Evolutionary conservation across 495 filamentous ascomycete genomes (phyloP), one percentile per base, ranked within the genome.

Genomic region (Lasiosphaeria hispida): DNA sequence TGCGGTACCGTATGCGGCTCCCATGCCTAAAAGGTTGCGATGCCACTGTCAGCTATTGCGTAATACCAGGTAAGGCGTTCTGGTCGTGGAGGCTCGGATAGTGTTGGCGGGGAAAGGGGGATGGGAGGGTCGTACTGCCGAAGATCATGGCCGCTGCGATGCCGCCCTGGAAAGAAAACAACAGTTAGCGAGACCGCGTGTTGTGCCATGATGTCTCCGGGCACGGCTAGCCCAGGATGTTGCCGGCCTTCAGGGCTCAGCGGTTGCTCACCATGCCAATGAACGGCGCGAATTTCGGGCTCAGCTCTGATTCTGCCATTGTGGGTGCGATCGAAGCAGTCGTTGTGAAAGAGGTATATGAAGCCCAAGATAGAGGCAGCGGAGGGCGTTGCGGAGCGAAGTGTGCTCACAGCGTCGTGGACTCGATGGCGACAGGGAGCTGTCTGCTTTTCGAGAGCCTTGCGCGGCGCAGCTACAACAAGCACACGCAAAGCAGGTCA

Each of bases 101-200:
- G 13, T 19, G 8, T n/a, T 14, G 11, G 44, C 19, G 10, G 34
- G 33, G 48, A 45, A 53, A 48, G 55, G 64, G 49, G 53, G 44
- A 57, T 53, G 57, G 56, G 59, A 53, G 47, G 56, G 53, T 43
- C 88, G 61, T 87, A 96, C 92, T 87, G 76, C 92, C 92, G 69
- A 97, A 96, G 78, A 91, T 88, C 85, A 97, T 95, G 66, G 94
- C 94, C 68, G 87, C 84, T 35, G 90, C 91, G 70, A 97, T 94
- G 63, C 91, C 90, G 70, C 77, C 88, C 90, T 96, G 70, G 30
- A 49, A 44, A 45, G 49, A 57, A 65, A 34, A 55, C 37, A 14
- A 64, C 14, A 7, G 69, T 79, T 60, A 80, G 77, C 5, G 5
- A 30, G 5, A 5, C 23, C 23, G 23, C 23, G 23, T 30, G 5